Conservation (phyloP, 306 rosid genomes). For the Ceratonia siliqua region DNA sequence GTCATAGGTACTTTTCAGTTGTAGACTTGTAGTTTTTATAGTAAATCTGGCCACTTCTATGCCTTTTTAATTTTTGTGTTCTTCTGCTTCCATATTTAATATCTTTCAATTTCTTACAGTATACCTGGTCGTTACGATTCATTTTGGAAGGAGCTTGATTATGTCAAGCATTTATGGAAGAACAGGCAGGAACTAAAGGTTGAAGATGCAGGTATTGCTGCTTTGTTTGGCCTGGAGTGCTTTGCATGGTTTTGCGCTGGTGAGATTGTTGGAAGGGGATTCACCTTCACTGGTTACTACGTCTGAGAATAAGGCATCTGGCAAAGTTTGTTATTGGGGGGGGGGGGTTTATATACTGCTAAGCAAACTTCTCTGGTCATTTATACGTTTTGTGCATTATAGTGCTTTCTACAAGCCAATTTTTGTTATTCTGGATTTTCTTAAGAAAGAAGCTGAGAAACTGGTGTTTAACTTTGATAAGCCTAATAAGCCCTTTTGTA, state of each 20-base stretch:
- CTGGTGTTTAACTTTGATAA: constrained; percentile 50
- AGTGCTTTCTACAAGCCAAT: constrained; percentile 46
- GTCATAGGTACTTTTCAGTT: neutral
- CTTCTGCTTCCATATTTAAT: constrained; percentile 17
- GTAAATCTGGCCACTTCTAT: neutral
- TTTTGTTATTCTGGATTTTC: constrained; percentile 45
- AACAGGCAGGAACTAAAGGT: constrained; percentile 78
- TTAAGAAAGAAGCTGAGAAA: constrained; percentile 45
- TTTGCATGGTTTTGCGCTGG: constrained; percentile 81
- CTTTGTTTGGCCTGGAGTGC: constrained; percentile 92
- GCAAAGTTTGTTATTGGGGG: constrained; percentile 32
- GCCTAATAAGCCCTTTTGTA: constrained; percentile 67
- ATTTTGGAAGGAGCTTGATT: constrained; percentile 81
- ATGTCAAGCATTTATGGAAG: constrained; percentile 77
- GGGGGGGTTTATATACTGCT: constrained; percentile 40
- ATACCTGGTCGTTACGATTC: constrained; percentile 73
- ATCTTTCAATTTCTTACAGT: constrained; percentile 48
- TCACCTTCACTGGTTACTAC: constrained; percentile 81
- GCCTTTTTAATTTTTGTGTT: neutral
- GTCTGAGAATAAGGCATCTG: constrained; percentile 47
- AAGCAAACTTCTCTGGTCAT: constrained; percentile 41
- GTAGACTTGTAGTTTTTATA: neutral
- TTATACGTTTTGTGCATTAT: constrained; percentile 43
- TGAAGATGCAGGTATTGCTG: constrained; percentile 87
- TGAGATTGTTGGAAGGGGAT: constrained; percentile 92